phyloP scores from a whole-genome alignment of 2,329 filamentous ascomycete genomes.

The Colletotrichum abscissum region DNA sequence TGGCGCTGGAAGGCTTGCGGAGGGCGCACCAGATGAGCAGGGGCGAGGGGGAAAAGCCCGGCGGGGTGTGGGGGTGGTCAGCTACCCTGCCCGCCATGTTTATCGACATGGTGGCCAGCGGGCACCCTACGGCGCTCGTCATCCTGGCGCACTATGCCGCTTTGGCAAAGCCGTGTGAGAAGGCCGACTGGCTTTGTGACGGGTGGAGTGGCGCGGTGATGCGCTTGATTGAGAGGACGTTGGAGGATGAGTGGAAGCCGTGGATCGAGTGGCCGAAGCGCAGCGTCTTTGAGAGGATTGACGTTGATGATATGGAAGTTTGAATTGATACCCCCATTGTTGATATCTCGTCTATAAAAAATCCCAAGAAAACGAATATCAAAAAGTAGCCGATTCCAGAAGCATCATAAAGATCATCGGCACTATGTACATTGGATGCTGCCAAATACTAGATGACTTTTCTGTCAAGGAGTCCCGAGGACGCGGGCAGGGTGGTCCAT shows the following conservation, averaged over 20 bases:
- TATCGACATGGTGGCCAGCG: conserved; percentile 34
- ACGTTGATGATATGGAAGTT: conserved; percentile 35
- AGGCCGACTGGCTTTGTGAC: conserved; percentile 23
- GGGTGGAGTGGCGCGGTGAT: conserved; percentile 36
- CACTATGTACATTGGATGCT: too few species aligned
- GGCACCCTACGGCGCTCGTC: conserved; percentile 35
- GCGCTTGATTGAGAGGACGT: conserved; percentile 26
- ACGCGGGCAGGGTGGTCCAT: neutral
- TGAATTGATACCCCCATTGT: conserved; percentile 7
- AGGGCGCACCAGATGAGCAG: conserved; percentile 12
- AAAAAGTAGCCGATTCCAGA: too few species aligned
- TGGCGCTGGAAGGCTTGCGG: conserved; percentile 35
- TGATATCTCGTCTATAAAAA: neutral
- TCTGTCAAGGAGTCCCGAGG: neutral
- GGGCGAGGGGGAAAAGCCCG: neutral
- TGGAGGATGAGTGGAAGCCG: conserved; percentile 26
- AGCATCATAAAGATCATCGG: too few species aligned
- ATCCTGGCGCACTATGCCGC: conserved; percentile 38
- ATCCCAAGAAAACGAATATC: neutral
- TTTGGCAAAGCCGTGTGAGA: conserved; percentile 9
- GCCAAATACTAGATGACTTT: neutral
- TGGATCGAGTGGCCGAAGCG: conserved; percentile 37
- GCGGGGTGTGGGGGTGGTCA: conserved; percentile 34
- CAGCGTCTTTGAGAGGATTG: conserved; percentile 30
- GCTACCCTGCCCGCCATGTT: conserved; percentile 33